A percentile compares a stretch with the other conserved stretches of the same genome.
These are phyloP conservation scores for Tylopilus subfusipes DNA, from an alignment of 768 basidiomycete species.

Conservation along the genomic window DNA sequence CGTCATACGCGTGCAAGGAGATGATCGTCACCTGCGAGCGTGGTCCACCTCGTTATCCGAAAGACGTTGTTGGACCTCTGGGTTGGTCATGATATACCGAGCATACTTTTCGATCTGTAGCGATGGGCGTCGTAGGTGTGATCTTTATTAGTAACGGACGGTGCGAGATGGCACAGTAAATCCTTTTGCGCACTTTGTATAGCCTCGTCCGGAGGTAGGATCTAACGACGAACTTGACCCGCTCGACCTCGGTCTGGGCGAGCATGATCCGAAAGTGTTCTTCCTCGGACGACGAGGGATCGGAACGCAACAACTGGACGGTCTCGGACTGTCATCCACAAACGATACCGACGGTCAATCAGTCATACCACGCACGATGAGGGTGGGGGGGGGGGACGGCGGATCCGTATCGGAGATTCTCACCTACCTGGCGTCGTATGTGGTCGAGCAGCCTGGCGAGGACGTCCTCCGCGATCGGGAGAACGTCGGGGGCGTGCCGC, in stretches of 20 bases:
- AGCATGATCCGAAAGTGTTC: slow-evolving; percentile 92
- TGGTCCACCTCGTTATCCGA: slow-evolving; percentile 82
- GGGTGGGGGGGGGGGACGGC: not conserved
- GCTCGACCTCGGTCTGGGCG: slow-evolving; percentile 91
- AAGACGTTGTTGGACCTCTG: slow-evolving; percentile 69
- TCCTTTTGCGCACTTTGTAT: slow-evolving; percentile 61
- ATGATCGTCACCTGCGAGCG: slow-evolving; percentile 57
- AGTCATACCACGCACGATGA: too few species aligned
- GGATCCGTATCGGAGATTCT: not conserved
- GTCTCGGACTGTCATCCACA: slow-evolving; percentile 71
- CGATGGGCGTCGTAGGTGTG: too few species aligned
- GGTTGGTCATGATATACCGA: slow-evolving; percentile 68
- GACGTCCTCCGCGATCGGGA: slow-evolving; percentile 68
- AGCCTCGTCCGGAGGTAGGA: slow-evolving; percentile 85
- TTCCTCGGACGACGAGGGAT: slow-evolving; percentile 84
- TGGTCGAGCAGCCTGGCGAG: slow-evolving; percentile 68
- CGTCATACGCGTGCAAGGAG: not conserved
- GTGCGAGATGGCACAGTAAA: too few species aligned
- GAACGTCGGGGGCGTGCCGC: slow-evolving; percentile 73
- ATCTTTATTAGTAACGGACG: too few species aligned
- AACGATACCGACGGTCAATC: not conserved
- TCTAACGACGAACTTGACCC: slow-evolving; percentile 88
- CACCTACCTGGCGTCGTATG: slow-evolving; percentile 74
- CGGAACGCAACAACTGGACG: slow-evolving; percentile 71
- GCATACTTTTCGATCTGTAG: slow-evolving; percentile 85